phyloP scores from a whole-genome alignment of 2,329 filamentous ascomycete genomes.

The Monilinia aucupariae region DNA sequence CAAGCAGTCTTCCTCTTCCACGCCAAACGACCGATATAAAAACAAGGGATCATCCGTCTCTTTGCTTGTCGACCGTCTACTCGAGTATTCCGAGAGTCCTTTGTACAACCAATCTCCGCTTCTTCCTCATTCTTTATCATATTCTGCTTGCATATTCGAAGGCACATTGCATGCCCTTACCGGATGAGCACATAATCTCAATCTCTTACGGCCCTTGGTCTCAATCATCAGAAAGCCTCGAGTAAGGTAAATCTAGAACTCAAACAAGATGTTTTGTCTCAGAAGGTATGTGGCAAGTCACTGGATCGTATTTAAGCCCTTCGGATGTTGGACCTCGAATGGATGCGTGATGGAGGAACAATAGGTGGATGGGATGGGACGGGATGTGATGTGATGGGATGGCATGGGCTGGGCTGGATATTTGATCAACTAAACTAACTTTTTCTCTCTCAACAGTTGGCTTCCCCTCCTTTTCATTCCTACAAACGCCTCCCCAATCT shows the following conservation, averaged over 20 bases:
- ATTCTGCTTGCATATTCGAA: slow-evolving; percentile 6
- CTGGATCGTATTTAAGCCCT: background rate
- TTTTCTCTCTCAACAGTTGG: slow-evolving; percentile 52
- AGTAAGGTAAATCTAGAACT: background rate
- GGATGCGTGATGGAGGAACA: background rate
- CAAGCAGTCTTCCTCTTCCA: background rate
- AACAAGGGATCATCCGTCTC: background rate
- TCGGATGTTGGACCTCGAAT: background rate
- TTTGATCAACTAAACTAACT: slow-evolving; percentile 1
- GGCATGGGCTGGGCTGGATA: background rate
- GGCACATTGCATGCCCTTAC: slow-evolving; percentile 5
- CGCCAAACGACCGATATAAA: background rate
- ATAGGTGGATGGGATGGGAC: background rate
- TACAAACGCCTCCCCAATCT: slow-evolving; percentile 76
- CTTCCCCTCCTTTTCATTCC: slow-evolving; percentile 84
- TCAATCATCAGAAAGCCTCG: background rate
- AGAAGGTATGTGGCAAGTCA: slow-evolving; percentile 44
- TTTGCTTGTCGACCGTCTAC: background rate
- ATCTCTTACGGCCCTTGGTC: slow-evolving; percentile 14
- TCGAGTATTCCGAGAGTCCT: background rate
- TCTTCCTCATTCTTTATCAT: background rate
- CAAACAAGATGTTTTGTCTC: slow-evolving; percentile 53
- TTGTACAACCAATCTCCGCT: background rate
- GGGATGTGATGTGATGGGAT: too few relatives aligned
- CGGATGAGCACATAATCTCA: slow-evolving; percentile 27